A percentile compares a stretch with the other conserved stretches of the same genome.
Conservation (phyloP, 2,329 filamentous ascomycete species). For the Bertia moriformis region DNA sequence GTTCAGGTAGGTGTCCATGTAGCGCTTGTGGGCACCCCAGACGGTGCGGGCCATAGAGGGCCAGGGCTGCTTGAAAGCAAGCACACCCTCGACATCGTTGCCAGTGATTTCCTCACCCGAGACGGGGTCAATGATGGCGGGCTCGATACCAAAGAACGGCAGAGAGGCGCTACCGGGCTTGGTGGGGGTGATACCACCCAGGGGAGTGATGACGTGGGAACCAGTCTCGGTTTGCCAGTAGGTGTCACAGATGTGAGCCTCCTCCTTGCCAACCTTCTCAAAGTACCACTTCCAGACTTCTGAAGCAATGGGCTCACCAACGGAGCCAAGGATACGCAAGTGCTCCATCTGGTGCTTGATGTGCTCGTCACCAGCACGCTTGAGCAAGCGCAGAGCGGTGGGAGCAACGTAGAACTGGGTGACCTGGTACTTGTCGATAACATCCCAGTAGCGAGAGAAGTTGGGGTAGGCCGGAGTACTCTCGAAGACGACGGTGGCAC, state of each 20-base stretch:
- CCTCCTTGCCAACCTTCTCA: slow-evolving; percentile 82
- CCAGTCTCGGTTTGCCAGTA: slow-evolving; percentile 99
- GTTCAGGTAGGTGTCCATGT: slow-evolving; percentile 97
- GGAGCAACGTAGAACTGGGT: slow-evolving; percentile 98
- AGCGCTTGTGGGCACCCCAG: slow-evolving; percentile 93
- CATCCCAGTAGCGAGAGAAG: slow-evolving; percentile 98
- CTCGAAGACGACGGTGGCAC: slow-evolving; percentile 92
- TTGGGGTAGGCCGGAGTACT: slow-evolving; percentile 93
- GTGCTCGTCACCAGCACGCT: slow-evolving; percentile 86
- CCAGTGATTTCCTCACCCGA: slow-evolving; percentile 85
- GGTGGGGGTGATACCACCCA: slow-evolving; percentile 85
- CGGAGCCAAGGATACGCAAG: slow-evolving; percentile 79
- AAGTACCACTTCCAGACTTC: slow-evolving; percentile 99
- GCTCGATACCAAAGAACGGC: slow-evolving; percentile 96
- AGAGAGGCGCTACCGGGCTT: slow-evolving; percentile 93
- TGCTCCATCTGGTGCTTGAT: slow-evolving; percentile 81
- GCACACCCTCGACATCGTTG: slow-evolving; percentile 91
- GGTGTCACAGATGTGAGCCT: slow-evolving; percentile 87
- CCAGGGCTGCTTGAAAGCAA: slow-evolving; percentile 96
- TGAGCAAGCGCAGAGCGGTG: slow-evolving; percentile 80
- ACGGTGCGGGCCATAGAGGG: slow-evolving; percentile 97
- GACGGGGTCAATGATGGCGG: slow-evolving; percentile 91
- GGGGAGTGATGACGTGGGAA: slow-evolving; percentile 84
- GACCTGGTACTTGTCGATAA: slow-evolving; percentile 85
- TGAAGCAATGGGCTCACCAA: slow-evolving; percentile 92